Conservation (phyloP, 2,329 filamentous ascomycete species). For the Stemphylium beticola region DNA sequence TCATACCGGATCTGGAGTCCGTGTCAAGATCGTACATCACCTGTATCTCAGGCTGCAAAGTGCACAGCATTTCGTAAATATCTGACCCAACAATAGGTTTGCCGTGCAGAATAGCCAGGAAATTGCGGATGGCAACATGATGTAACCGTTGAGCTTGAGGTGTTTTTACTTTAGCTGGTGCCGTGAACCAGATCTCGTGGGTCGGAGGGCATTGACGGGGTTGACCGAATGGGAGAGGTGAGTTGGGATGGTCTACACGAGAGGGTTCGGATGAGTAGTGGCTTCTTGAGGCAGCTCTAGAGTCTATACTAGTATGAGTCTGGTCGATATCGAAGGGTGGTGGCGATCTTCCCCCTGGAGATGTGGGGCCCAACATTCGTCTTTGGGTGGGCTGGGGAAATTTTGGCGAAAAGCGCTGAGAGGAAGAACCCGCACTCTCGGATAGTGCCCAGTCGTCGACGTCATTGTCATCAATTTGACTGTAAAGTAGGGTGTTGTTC, state of each 20-base stretch:
- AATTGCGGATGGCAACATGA: conserved; percentile 71
- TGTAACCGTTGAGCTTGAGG: conserved; percentile 61
- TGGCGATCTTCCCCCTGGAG: conserved; percentile 33
- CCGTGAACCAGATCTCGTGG: conserved; percentile 66
- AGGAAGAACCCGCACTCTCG: conserved; percentile 28
- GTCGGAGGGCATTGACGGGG: conserved; percentile 33
- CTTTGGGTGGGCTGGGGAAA: conserved; percentile 23
- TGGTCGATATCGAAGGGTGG: conserved; percentile 42
- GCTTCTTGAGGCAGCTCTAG: conserved; percentile 21
- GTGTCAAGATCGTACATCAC: conserved; percentile 58
- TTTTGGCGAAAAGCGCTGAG: conserved; percentile 24
- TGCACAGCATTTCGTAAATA: conserved; percentile 66
- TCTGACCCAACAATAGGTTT: conserved; percentile 70
- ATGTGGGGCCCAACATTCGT: conserved; percentile 35
- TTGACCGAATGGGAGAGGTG: conserved; percentile 21
- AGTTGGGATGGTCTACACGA: conserved; percentile 10
- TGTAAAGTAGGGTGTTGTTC: conserved; percentile 44
- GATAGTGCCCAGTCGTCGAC: conserved; percentile 40
- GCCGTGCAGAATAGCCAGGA: conserved; percentile 69
- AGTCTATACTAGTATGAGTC: conserved; percentile 19
- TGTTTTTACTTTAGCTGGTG: conserved; percentile 57
- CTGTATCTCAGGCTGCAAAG: conserved; percentile 67
- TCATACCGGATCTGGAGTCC: conserved; percentile 29
- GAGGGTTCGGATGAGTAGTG: conserved; percentile 23
- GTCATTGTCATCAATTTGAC: conserved; percentile 44